Percentiles rank a stretch among this genome's conserved stretches.
Evolutionary conservation across 208 protist species (phyloP).

Genomic region (Leptomonas seymouri): DNA sequence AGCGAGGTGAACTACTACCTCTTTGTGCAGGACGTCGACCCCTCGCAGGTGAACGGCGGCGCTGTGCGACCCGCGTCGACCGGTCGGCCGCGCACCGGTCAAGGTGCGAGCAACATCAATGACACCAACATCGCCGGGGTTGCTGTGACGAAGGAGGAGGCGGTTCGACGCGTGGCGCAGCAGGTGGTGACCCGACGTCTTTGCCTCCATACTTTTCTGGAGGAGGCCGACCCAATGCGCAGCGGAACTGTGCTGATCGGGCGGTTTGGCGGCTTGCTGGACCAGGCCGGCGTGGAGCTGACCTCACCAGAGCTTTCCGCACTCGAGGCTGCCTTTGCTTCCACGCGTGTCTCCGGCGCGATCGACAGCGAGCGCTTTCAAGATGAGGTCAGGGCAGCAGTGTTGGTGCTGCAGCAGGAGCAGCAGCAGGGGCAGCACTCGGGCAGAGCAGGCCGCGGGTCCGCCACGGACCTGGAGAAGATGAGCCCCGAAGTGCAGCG

Average conservation of each 20-base stretch:
- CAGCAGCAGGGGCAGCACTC: background rate
- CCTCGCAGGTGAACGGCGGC: slow-evolving; percentile 31
- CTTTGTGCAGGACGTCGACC: slow-evolving; percentile 88
- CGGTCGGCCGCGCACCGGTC: background rate
- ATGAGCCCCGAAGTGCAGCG: slow-evolving; percentile 21
- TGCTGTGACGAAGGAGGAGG: slow-evolving; percentile 24
- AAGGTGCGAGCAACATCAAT: background rate
- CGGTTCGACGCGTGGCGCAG: slow-evolving; percentile 56
- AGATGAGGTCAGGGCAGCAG: slow-evolving; percentile 37
- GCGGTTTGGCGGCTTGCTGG: slow-evolving; percentile 71
- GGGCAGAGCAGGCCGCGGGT: slow-evolving; percentile 8
- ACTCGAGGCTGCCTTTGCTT: slow-evolving; percentile 51
- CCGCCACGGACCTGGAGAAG: background rate
- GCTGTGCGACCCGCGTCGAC: background rate
- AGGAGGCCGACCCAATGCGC: slow-evolving; percentile 85
- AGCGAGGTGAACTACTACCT: slow-evolving; percentile 89
- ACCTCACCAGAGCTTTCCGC: slow-evolving; percentile 42
- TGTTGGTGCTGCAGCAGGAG: background rate
- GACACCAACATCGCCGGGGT: background rate
- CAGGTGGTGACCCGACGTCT: slow-evolving; percentile 67
- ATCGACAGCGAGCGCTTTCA: slow-evolving; percentile 54
- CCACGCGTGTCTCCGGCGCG: slow-evolving; percentile 22
- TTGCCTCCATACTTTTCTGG: slow-evolving; percentile 68
- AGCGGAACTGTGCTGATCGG: slow-evolving; percentile 52
- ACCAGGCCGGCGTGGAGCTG: slow-evolving; percentile 63